phyloP scores from a whole-genome alignment of 129 eudicot genomes.

The Helichrysum umbraculigerum region DNA sequence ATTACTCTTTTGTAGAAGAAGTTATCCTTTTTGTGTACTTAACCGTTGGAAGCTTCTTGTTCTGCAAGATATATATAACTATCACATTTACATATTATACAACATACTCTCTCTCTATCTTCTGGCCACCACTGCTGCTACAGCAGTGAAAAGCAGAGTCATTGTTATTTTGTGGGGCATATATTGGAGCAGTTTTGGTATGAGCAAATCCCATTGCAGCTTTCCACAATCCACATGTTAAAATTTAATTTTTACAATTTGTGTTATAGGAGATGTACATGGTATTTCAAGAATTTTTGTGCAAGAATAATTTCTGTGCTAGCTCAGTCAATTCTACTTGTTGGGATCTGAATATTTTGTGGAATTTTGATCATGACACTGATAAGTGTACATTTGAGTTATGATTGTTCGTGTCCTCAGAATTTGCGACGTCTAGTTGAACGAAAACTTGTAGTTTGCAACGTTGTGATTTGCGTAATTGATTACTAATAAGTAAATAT shows the following conservation, averaged over 20 bases:
- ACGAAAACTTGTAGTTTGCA: background rate
- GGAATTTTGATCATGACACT: background rate
- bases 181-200: background rate
- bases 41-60: conserved; percentile 32
- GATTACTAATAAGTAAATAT: background rate
- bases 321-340: background rate
- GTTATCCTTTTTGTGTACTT: conserved; percentile 12
- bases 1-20: conserved; percentile 11
- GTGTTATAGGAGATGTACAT: background rate
- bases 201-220: background rate
- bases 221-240: conserved; percentile 8
- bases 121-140: conserved; percentile 22
- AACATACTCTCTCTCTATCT: conserved; percentile 22
- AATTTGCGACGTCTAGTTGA: background rate
- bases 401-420: background rate
- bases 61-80: conserved; percentile 28
- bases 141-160: background rate
- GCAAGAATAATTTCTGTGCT: background rate
- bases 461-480: background rate
- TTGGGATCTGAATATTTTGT: background rate
- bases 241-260: background rate
- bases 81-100: conserved; percentile 17
- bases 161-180: conserved; percentile 34
- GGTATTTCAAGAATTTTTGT: background rate
- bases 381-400: background rate